These are phyloP conservation scores for Nissolia schottii DNA, from an alignment of 306 rosid species.

Conservation along the genomic window DNA sequence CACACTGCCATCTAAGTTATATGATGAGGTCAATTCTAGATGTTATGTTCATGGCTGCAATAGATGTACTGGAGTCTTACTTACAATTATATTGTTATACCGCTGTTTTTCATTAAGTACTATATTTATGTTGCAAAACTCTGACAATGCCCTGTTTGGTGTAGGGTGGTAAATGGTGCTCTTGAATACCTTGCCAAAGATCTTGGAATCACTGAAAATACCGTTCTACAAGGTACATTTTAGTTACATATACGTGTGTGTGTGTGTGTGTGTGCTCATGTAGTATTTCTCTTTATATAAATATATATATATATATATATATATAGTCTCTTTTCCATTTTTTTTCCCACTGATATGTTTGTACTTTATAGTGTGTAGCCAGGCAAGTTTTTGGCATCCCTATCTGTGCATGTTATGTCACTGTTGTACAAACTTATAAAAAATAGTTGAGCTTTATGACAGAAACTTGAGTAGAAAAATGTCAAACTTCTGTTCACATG, in stretches of 20 bases:
- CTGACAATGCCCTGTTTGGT: slow-evolving; percentile 28
- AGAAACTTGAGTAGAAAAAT: not conserved
- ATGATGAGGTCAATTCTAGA: not conserved
- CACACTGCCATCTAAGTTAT: not conserved
- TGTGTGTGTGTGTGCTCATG: too few relatives aligned
- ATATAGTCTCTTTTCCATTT: not conserved
- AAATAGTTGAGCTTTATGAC: not conserved
- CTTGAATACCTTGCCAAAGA: slow-evolving; percentile 91
- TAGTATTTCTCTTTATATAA: too few relatives aligned
- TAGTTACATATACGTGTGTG: too few relatives aligned
- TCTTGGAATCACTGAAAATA: slow-evolving; percentile 74
- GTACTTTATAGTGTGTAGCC: not conserved
- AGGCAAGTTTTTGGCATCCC: not conserved
- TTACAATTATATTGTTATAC: not conserved
- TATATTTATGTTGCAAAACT: not conserved
- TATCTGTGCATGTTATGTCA: not conserved
- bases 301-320: too few relatives aligned
- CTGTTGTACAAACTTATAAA: not conserved
- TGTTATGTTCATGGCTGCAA: slow-evolving; percentile 3
- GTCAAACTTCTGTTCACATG: not conserved
- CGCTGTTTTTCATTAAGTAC: not conserved
- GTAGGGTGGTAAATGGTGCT: slow-evolving; percentile 95
- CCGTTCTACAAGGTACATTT: slow-evolving; percentile 67
- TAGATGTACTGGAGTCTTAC: not conserved
- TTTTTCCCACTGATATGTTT: not conserved